Evolutionary conservation across 1,284 basidiomycete species (phyloP), one percentile per base, ranked within the genome.

Genomic region (Gymnopus androsaceus): DNA sequence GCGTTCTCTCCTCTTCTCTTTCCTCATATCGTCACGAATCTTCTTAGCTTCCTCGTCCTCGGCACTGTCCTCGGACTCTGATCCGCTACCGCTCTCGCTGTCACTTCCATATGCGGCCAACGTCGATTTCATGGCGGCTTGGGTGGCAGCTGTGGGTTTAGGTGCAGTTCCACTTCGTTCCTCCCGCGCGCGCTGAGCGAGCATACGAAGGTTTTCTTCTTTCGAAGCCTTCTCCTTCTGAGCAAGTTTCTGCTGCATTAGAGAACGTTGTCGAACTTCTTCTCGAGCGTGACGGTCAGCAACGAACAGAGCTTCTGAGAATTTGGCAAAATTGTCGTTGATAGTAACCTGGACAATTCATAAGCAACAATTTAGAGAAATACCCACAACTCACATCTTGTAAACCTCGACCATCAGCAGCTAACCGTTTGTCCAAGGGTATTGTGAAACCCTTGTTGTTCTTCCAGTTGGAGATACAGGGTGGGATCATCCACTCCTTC

Each of bases 381-480:
- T 9, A 40, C 15, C 30, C 46, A 53, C 30, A n/a, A 79, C 91
- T 71, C 60, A 98, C 95, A 71, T 99, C 97, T 72, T 99, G 96
- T 41, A 99, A 79, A 53, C 96, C 95, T 64, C 96, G 86, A 14
- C 96, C 97, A 72, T 99, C 96, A 11, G 97, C 96, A 19, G 97
- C 97, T 47, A 99, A 80, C 65, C 97, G 93, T 76, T 99, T 99
- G 72, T 99, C 97, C 23, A 99, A 82, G 27, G 97, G 95, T 64
- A 99, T 98, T 4, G 96, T 99, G 75, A 96, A 99, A 82, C 97
- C 97, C 75, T 98, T 98, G 86, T 99, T 98, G 80, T 99, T 99
- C 80, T 99, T 99, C 97, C 97, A 99, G 75, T 99, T 99, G 31
- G 95, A 98, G 61, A 99, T 98, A 72, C 95, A 98, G 15, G 97